Evolutionary conservation across 2,329 filamentous ascomycete genomes (phyloP).

Genomic region (Lasiodiplodia citricola): DNA sequence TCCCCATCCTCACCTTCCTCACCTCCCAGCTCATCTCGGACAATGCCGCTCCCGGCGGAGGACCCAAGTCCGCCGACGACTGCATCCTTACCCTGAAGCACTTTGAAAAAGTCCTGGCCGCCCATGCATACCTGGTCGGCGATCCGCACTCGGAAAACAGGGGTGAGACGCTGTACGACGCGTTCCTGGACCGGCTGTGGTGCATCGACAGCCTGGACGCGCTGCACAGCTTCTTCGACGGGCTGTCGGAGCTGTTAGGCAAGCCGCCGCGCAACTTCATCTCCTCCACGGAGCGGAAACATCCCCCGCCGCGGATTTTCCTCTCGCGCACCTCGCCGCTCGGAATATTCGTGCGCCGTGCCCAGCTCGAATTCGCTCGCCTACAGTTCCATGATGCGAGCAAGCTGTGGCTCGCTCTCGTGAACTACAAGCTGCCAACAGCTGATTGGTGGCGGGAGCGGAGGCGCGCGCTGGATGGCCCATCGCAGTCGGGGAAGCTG

Average conservation of each 20-base stretch:
- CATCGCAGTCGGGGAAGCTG: conserved; percentile 32
- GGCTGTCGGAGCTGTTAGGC: conserved; percentile 56
- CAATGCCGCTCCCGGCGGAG: neutral
- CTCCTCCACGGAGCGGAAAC: conserved; percentile 56
- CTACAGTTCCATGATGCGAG: conserved; percentile 80
- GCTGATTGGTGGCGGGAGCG: conserved; percentile 62
- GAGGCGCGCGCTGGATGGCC: neutral
- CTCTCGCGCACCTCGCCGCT: conserved; percentile 78
- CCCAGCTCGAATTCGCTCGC: conserved; percentile 78
- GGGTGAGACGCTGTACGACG: conserved; percentile 74
- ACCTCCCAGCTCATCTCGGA: conserved; percentile 67
- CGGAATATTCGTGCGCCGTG: conserved; percentile 78
- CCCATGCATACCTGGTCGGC: conserved; percentile 51
- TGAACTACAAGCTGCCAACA: conserved; percentile 79
- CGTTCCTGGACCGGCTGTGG: conserved; percentile 83
- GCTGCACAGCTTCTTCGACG: conserved; percentile 76
- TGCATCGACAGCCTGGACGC: conserved; percentile 79
- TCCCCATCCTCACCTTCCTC: conserved; percentile 80
- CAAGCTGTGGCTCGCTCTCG: conserved; percentile 81
- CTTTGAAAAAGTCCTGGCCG: conserved; percentile 54
- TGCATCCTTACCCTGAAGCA: conserved; percentile 43
- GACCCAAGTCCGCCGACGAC: conserved; percentile 35
- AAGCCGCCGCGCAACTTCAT: conserved; percentile 53
- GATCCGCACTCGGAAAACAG: conserved; percentile 65
- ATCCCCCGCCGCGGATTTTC: conserved; percentile 58